A percentile compares a stretch with the other conserved stretches of the same genome.
Conservation (phyloP, 768 basidiomycete species). For the Rhizopogon rudus region DNA sequence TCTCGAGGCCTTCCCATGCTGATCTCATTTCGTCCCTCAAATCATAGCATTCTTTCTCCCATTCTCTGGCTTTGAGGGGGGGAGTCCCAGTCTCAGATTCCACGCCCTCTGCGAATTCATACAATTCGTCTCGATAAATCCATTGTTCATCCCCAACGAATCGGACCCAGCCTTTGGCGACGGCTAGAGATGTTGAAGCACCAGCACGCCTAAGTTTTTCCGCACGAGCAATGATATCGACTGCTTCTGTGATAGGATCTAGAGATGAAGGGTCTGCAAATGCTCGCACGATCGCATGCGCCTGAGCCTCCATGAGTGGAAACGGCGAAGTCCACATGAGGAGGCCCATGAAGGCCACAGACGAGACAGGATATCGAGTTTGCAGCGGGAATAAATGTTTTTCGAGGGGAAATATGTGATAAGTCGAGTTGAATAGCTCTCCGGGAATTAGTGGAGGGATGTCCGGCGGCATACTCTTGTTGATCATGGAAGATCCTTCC, state of each 20-base stretch:
- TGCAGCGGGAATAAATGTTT: conserved; percentile 64
- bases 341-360: conserved; percentile 65
- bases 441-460: conserved; percentile 41
- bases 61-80: conserved; percentile 37
- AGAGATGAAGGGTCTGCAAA: conserved; percentile 49
- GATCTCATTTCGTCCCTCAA: conserved; percentile 42
- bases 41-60: conserved; percentile 56
- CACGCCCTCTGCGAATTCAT: conserved; percentile 36
- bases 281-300: conserved; percentile 51
- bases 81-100: conserved; percentile 23
- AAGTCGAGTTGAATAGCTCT: conserved; percentile 58
- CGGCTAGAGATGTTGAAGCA: conserved; percentile 29
- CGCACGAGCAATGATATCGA: conserved; percentile 45
- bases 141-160: conserved; percentile 54
- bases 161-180: conserved; percentile 55
- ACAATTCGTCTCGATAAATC: conserved; percentile 59
- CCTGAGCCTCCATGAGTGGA: conserved; percentile 76
- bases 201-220: conserved; percentile 31
- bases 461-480: conserved; percentile 36
- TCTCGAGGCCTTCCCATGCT: conserved; percentile 57
- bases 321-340: conserved; percentile 59
- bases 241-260: conserved; percentile 42
- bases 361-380: conserved; percentile 37
- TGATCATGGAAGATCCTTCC: conserved; percentile 22
- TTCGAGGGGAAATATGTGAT: conserved; percentile 66